phyloP scores from a whole-genome alignment of 139 green algal genomes.

The Volvox africanus region DNA sequence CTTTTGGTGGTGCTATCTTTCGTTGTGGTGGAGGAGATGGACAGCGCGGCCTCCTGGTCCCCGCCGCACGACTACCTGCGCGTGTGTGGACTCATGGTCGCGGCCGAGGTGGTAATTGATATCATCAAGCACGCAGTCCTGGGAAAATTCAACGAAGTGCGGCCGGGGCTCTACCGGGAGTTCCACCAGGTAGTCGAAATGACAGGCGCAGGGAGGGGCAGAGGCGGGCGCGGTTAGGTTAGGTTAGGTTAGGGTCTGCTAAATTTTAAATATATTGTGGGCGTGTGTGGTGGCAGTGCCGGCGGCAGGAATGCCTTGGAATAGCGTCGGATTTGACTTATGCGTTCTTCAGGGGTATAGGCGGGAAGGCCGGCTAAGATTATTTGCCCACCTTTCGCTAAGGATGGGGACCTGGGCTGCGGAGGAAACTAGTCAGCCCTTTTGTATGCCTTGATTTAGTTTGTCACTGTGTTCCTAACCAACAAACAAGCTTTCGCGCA shows the following conservation, averaged over 20 bases:
- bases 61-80: constrained; percentile 63
- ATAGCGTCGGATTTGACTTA: too few species aligned
- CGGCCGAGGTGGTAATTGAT: constrained; percentile 79
- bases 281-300: too few species aligned
- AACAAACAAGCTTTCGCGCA: too few species aligned
- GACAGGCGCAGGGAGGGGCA: background rate
- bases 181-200: constrained; percentile 57
- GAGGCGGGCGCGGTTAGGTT: background rate
- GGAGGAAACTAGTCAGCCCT: too few species aligned
- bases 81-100: constrained; percentile 48
- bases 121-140: constrained; percentile 92
- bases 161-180: constrained; percentile 86
- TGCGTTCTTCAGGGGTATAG: too few species aligned
- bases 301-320: too few species aligned
- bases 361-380: too few species aligned
- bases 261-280: too few species aligned
- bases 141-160: constrained; percentile 92
- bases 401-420: too few species aligned
- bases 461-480: too few species aligned
- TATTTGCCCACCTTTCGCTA: too few species aligned
- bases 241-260: background rate
- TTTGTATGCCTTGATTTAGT: too few species aligned
- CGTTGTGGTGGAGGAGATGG: constrained; percentile 89
- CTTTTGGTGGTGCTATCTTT: constrained; percentile 84
- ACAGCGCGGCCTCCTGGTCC: constrained; percentile 56